Base-by-base conservation (phyloP, 192 early-diverging fungal genomes). In the Coemansia sp. region DNA sequence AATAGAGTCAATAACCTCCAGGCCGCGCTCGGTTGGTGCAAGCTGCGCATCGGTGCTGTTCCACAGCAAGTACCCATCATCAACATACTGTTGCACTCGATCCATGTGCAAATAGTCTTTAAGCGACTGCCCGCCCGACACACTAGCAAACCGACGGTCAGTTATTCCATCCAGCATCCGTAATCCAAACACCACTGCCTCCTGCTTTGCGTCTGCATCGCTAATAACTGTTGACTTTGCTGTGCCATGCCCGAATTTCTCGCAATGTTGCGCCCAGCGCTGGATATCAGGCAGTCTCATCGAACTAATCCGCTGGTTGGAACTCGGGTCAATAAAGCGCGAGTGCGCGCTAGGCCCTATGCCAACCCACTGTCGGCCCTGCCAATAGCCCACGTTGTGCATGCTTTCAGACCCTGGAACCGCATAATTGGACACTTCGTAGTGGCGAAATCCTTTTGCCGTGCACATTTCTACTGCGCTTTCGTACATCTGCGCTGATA, bases 341-440 rank as follows among this genome's bases (percentile, higher is more conserved):
- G 84, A 84, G 23, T 87, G 85, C 2, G 85, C 85, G 39, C 85
- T 85, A 8, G 85, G 85, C 0, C 85, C 85, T 35, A 87, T 69
- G 10, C 85, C 85, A 7, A 87, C 50, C 65, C 82, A 85, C 51
- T 85, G 75, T 23, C 66, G 64, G 41, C 84, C 83, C 22, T 68
- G 68, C 85, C 85, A 87, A 58, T 85, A 85, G 0, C 70, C 70
- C 35, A 21, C 62, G 64, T 87, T 87, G 62, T 87, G 85, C 23
- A 32, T 19, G 55, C 77, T 70, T 57, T 83, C 65, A 12, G 70
- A 37, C 3, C 5, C 60, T 2, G 45, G 10, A 17, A n/a, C n/a
- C 0, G 64, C 74, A 38, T 82, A 87, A 52, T 63, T 84, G 9
- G 80, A 83, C 6, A 87, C 85, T 60, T 87, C 85, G 67, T 85